phyloP scores from a whole-genome alignment of 2,329 filamentous ascomycete genomes.

The Beauveria sp. region DNA sequence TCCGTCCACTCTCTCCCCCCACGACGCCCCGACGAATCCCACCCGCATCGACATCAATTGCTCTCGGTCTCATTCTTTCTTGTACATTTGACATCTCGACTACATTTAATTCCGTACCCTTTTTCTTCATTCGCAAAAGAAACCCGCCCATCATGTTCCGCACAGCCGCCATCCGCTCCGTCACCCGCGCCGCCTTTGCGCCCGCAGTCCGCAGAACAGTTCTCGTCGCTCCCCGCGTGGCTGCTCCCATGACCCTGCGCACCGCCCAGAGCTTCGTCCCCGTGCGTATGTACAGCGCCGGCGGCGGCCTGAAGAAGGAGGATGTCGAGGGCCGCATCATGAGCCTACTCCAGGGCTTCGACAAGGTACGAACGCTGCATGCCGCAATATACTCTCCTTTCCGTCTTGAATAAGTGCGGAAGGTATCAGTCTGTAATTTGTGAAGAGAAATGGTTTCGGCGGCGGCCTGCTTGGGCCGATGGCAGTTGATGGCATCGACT shows the following conservation, averaged over 20 bases:
- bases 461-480: not conserved
- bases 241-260: slow-evolving; percentile 51
- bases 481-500: not conserved
- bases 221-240: slow-evolving; percentile 45
- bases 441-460: not conserved
- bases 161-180: slow-evolving; percentile 73
- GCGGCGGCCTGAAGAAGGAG: slow-evolving; percentile 66
- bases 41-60: slow-evolving; percentile 12
- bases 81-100: not conserved
- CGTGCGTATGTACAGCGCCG: slow-evolving; percentile 81
- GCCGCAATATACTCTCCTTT: slow-evolving; percentile 32
- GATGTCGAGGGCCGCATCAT: slow-evolving; percentile 91
- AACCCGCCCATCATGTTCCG: slow-evolving; percentile 67
- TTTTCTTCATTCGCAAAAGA: not conserved
- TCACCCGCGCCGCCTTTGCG: slow-evolving; percentile 56
- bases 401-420: too few species aligned
- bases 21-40: slow-evolving; percentile 14
- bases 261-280: slow-evolving; percentile 58
- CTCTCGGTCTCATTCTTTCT: not conserved
- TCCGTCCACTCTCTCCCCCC: not conserved
- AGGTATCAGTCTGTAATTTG: too few species aligned
- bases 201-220: slow-evolving; percentile 51
- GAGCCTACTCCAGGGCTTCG: slow-evolving; percentile 88
- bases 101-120: not conserved
- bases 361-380: slow-evolving; percentile 54